phyloP scores from a whole-genome alignment of 768 basidiomycete species.

The Auricularia sp. region DNA sequence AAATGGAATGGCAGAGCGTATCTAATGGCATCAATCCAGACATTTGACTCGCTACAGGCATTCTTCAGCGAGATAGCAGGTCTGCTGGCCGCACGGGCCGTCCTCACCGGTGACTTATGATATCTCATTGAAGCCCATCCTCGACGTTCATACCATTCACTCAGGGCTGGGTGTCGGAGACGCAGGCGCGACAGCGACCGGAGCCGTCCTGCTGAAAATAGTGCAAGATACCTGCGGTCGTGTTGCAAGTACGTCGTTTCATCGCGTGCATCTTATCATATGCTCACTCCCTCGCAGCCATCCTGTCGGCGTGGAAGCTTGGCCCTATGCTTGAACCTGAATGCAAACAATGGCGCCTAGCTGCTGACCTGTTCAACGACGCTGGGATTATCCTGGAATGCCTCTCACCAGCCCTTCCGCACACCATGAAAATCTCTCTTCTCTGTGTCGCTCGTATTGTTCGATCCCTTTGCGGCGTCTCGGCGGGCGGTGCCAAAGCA shows the following conservation, averaged over 20 bases:
- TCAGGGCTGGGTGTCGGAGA: conserved; percentile 63
- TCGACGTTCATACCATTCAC: not conserved
- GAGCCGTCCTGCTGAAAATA: conserved; percentile 56
- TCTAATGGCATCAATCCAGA: conserved; percentile 41
- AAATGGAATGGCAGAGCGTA: too few species aligned
- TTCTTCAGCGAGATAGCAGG: conserved; percentile 61
- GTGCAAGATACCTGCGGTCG: conserved; percentile 56
- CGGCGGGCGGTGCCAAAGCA: conserved; percentile 60
- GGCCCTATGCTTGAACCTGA: conserved; percentile 60
- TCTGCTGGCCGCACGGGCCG: conserved; percentile 54
- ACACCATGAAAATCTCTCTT: conserved; percentile 26
- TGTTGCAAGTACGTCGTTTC: conserved; percentile 41
- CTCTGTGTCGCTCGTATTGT: conserved; percentile 52
- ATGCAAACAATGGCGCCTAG: conserved; percentile 57
- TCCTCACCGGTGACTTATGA: conserved; percentile 44
- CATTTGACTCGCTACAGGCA: conserved; percentile 56
- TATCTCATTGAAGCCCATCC: not conserved
- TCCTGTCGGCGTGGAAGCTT: conserved; percentile 49
- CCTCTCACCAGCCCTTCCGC: conserved; percentile 43
- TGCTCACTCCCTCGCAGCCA: conserved; percentile 33
- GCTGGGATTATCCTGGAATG: conserved; percentile 49
- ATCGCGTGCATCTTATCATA: not conserved
- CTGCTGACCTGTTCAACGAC: conserved; percentile 61
- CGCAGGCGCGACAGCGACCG: conserved; percentile 52
- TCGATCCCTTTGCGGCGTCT: conserved; percentile 51